Evolutionary conservation across 352 stramenopile genomes (phyloP).

Genomic region (Phytophthora kernoviae): DNA sequence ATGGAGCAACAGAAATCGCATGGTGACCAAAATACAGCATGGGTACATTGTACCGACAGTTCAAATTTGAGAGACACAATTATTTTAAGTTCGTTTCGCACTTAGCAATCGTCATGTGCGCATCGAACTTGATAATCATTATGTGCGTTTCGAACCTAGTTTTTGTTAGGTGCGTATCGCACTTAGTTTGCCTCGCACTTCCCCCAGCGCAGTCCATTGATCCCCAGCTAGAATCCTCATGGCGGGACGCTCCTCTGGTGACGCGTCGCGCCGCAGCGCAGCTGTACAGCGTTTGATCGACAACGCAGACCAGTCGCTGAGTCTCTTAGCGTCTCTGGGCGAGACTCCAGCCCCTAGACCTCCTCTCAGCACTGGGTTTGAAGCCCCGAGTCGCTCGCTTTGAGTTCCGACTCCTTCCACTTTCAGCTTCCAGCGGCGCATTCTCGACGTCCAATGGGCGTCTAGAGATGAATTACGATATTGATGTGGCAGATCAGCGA

Average conservation of each 20-base stretch:
- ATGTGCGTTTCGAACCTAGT: too few relatives aligned
- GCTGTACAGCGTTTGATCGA: constrained; percentile 79
- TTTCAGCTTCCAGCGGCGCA: constrained; percentile 22
- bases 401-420: constrained; percentile 43
- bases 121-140: too few relatives aligned
- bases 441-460: too few relatives aligned
- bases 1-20: too few relatives aligned
- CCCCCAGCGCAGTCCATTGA: too few relatives aligned
- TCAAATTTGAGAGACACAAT: too few relatives aligned
- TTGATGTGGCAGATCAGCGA: constrained; percentile 7
- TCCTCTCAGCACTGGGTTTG: constrained; percentile 15
- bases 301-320: constrained; percentile 71
- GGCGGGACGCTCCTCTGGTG: constrained; percentile 25
- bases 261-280: constrained; percentile 41
- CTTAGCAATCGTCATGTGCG: too few relatives aligned
- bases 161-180: too few relatives aligned
- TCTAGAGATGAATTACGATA: constrained; percentile 8
- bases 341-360: constrained; percentile 15
- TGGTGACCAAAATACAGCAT: too few relatives aligned
- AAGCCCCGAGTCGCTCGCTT: constrained; percentile 11
- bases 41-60: too few relatives aligned
- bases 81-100: too few relatives aligned
- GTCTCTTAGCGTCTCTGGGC: constrained; percentile 69
- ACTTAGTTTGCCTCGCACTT: too few relatives aligned
- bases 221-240: constrained; percentile 21